phyloP scores from a whole-genome alignment of 169 alveolate species.

The Ichthyophthirius multifiliis region DNA sequence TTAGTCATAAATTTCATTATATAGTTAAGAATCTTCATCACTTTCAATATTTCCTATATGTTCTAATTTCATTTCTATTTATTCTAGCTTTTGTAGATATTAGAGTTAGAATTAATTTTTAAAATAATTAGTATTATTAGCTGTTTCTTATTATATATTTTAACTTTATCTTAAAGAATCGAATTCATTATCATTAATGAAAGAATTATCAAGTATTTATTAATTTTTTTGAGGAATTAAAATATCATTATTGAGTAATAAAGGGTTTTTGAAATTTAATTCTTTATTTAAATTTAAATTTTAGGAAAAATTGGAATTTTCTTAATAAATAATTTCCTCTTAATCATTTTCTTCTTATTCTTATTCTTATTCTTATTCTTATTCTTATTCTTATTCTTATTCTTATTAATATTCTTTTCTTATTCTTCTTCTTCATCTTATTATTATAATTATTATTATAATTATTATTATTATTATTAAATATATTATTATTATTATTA shows the following conservation, averaged over 20 bases:
- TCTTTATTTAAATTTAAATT: too few relatives aligned
- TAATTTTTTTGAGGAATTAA: too few relatives aligned
- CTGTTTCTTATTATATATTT: neutral
- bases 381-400: too few relatives aligned
- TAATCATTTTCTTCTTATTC: too few relatives aligned
- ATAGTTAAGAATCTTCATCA: neutral
- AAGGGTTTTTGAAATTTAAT: too few relatives aligned
- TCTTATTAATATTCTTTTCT: too few relatives aligned
- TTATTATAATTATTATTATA: too few relatives aligned
- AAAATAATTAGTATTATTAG: neutral
- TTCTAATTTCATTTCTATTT: neutral
- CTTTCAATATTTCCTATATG: conserved; percentile 2
- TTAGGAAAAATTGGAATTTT: too few relatives aligned
- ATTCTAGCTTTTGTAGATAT: neutral
- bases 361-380: too few relatives aligned
- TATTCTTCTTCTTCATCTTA: too few relatives aligned
- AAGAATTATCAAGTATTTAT: neutral
- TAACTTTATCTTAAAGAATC: neutral
- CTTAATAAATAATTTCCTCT: too few relatives aligned
- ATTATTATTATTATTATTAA: neutral
- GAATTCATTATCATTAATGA: neutral
- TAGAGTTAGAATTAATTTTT: neutral
- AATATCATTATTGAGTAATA: too few relatives aligned
- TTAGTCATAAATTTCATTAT: neutral
- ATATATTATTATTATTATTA: neutral